Conservation (phyloP, 2,329 filamentous ascomycete species). For the Neurospora sp. region DNA sequence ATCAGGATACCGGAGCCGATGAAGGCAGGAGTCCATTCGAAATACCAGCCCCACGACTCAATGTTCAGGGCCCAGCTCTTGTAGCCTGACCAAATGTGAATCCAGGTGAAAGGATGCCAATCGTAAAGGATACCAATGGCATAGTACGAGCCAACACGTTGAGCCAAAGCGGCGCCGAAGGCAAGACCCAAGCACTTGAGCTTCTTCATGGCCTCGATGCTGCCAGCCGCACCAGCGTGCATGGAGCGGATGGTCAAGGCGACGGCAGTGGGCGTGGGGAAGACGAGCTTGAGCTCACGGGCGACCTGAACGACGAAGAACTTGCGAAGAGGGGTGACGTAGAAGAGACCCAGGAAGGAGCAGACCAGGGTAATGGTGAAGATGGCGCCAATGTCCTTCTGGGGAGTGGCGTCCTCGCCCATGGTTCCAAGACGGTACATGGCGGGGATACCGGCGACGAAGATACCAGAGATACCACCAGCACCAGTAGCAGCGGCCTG, state of each 20-base stretch:
- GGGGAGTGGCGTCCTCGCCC: conserved; percentile 27
- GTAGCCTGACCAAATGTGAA: conserved; percentile 45
- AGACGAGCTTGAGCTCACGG: conserved; percentile 45
- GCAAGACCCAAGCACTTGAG: conserved; percentile 41
- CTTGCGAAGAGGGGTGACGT: conserved; percentile 41
- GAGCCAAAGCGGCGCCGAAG: conserved; percentile 37
- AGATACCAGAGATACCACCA: conserved; percentile 43
- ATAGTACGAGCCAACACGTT: conserved; percentile 48
- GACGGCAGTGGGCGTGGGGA: conserved; percentile 49
- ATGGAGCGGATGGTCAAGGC: conserved; percentile 50
- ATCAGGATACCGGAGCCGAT: conserved; percentile 50
- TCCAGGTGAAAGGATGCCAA: conserved; percentile 43
- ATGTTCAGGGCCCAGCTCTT: conserved; percentile 39
- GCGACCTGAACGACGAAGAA: conserved; percentile 49
- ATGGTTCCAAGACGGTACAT: conserved; percentile 43
- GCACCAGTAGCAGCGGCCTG: conserved; percentile 39
- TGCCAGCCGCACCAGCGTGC: conserved; percentile 44
- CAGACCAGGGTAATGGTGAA: conserved; percentile 40
- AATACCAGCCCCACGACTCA: conserved; percentile 49
- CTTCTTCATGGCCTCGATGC: conserved; percentile 42
- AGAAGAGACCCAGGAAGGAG: conserved; percentile 45
- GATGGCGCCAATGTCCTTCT: conserved; percentile 38
- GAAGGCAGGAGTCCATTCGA: conserved; percentile 50
- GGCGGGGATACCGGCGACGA: conserved; percentile 45
- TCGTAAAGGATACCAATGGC: conserved; percentile 49